Conservation (phyloP, 176 grass and related monocot genomes). For the Aegilops bicornis region DNA sequence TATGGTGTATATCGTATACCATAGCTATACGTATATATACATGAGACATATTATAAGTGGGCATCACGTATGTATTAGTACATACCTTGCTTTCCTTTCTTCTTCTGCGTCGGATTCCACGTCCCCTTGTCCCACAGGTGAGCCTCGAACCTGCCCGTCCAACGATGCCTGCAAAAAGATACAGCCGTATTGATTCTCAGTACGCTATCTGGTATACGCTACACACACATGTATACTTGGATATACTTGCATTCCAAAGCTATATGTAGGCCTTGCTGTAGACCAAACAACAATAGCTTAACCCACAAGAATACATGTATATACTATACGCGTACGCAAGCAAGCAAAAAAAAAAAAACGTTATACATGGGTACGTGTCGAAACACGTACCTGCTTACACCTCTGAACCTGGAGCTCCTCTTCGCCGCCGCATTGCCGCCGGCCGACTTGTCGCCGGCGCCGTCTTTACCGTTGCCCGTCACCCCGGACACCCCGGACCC, state of each 20-base stretch:
- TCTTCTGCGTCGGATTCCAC: slow-evolving; percentile 75
- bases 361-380: not conserved
- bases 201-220: not conserved
- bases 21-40: not conserved
- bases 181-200: not conserved
- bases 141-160: slow-evolving; percentile 70
- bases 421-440: slow-evolving; percentile 39
- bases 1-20: too few relatives aligned
- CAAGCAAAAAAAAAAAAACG: not conserved
- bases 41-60: not conserved
- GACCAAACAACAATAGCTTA: not conserved
- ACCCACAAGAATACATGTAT: not conserved
- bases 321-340: not conserved
- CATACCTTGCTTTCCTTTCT: slow-evolving; percentile 72
- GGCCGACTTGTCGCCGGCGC: slow-evolving; percentile 1
- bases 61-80: too few relatives aligned
- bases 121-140: slow-evolving; percentile 78
- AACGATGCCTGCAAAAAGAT: slow-evolving; percentile 45
- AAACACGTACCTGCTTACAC: slow-evolving; percentile 61
- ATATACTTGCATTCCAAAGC: not conserved
- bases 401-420: slow-evolving; percentile 72
- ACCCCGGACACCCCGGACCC: not conserved
- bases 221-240: not conserved
- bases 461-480: slow-evolving; percentile 6
- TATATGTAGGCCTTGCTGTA: too few relatives aligned